phyloP scores from a whole-genome alignment of 2,329 filamentous ascomycete genomes.

The Monilinia laxa region DNA sequence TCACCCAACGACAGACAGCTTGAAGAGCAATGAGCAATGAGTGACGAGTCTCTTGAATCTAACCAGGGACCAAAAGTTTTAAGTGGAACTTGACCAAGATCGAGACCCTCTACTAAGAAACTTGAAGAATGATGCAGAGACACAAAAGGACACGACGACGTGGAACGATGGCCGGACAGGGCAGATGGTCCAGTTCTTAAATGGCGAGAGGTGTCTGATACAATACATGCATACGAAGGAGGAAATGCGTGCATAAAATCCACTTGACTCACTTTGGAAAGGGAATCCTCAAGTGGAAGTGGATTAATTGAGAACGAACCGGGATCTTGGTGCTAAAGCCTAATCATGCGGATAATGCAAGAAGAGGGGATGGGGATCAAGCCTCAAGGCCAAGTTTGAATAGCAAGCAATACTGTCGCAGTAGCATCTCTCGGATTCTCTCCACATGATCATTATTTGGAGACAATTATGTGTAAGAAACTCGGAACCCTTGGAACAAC shows the following conservation, averaged over 20 bases:
- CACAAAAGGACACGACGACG: constrained; percentile 5
- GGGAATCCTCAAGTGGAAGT: neutral
- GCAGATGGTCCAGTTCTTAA: constrained; percentile 21
- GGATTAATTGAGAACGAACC: constrained; percentile 2
- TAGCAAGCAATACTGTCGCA: too few relatives aligned
- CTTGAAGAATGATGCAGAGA: constrained; percentile 3
- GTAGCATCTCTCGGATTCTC: neutral
- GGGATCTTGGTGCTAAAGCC: neutral
- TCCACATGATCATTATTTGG: neutral
- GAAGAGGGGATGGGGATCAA: neutral
- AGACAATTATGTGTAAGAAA: neutral
- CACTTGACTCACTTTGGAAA: neutral
- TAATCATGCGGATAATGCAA: neutral
- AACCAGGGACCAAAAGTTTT: neutral
- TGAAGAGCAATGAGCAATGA: constrained; percentile 7
- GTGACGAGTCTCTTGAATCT: constrained; percentile 13
- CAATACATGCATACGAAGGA: neutral
- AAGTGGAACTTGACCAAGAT: neutral
- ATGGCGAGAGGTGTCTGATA: constrained; percentile 10
- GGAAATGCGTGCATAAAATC: constrained; percentile 2
- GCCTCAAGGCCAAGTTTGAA: neutral
- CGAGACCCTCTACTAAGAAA: constrained; percentile 8
- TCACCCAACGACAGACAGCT: neutral
- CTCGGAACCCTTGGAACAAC: neutral
- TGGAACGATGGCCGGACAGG: neutral